These are phyloP conservation scores for Bolboschoenoplectus hybrid DNA, from an alignment of 202 grass and related monocot species.

Conservation along the genomic window DNA sequence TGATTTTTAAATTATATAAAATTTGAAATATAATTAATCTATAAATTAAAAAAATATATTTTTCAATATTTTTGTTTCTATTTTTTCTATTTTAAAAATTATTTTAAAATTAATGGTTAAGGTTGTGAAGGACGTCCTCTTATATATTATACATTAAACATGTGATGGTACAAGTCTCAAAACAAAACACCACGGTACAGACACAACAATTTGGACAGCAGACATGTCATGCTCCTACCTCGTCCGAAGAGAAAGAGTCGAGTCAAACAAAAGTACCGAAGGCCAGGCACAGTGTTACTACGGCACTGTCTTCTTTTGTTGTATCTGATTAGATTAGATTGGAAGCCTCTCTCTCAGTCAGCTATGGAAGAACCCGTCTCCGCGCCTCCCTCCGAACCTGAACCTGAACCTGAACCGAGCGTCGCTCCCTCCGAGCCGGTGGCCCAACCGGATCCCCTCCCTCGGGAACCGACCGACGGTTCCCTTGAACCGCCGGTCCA, in stretches of 20 bases:
- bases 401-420: slow-evolving; percentile 15
- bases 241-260: not conserved
- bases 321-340: not conserved
- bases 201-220: too few species aligned
- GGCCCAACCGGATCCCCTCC: not conserved
- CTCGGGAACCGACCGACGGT: not conserved
- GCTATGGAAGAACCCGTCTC: slow-evolving; percentile 35
- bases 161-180: too few species aligned
- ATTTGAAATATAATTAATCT: too few species aligned
- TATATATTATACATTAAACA: too few species aligned
- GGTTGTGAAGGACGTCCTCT: too few species aligned
- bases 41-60: too few species aligned
- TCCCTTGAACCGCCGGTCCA: slow-evolving; percentile 5
- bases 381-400: not conserved
- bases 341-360: not conserved
- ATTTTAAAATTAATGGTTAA: too few species aligned
- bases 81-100: too few species aligned
- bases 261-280: not conserved
- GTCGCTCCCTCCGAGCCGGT: slow-evolving; percentile 3
- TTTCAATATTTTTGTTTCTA: too few species aligned
- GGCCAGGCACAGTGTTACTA: not conserved
- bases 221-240: too few species aligned
- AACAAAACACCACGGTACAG: too few species aligned
- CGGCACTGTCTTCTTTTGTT: not conserved
- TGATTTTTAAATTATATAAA: too few species aligned